Conservation (phyloP, 352 stramenopile species). For the Elongisporangium prolatum region DNA sequence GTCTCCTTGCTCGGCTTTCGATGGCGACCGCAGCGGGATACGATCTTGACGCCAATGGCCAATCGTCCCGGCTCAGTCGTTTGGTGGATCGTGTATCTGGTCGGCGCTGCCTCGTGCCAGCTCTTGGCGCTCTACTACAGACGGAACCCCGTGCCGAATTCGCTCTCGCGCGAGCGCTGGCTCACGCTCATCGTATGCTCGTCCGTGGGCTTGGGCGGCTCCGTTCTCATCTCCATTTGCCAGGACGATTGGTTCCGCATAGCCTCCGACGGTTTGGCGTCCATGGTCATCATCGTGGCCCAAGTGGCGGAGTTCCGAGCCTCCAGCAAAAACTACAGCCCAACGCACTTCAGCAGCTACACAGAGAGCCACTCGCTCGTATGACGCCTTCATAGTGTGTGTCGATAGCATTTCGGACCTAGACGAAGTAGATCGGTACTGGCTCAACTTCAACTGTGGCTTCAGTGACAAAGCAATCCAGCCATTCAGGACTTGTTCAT, state of each 20-base stretch:
- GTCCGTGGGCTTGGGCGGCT: constrained; percentile 33
- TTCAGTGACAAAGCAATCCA: neutral
- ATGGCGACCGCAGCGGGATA: neutral
- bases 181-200: constrained; percentile 31
- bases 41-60: neutral
- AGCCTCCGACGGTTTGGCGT: constrained; percentile 26
- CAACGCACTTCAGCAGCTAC: neutral
- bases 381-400: too few species aligned
- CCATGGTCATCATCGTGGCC: constrained; percentile 44
- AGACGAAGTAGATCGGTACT: neutral
- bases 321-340: neutral
- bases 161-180: constrained; percentile 5
- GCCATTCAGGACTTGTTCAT: neutral
- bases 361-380: neutral
- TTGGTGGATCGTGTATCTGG: constrained; percentile 3
- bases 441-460: neutral
- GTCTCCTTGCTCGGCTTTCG: neutral
- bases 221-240: constrained; percentile 28
- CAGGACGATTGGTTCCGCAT: constrained; percentile 56
- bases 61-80: neutral
- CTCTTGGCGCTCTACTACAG: constrained; percentile 11
- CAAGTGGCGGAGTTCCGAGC: constrained; percentile 19
- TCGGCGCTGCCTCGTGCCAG: constrained; percentile 12
- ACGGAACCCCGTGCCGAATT: neutral
- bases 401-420: too few species aligned